Evolutionary conservation across 306 rosid genomes (phyloP).

Genomic region (Biancaea sappan): DNA sequence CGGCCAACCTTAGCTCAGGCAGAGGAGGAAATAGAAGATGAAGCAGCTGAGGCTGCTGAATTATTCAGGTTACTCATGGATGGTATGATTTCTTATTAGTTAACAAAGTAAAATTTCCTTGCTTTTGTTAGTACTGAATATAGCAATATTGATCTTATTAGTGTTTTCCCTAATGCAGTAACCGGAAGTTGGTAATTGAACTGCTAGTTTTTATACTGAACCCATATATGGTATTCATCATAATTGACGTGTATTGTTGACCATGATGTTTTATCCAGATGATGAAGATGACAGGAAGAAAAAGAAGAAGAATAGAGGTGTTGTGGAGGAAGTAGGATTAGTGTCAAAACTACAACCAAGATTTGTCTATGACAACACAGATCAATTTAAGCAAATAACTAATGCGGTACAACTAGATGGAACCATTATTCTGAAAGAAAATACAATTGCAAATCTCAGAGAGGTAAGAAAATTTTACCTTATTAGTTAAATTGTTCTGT

Average conservation of each 20-base stretch:
- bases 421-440: conserved; percentile 63
- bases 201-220: conserved; percentile 25
- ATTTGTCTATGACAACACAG: conserved; percentile 54
- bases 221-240: neutral
- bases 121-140: neutral
- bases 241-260: conserved; percentile 36
- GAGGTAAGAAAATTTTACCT: conserved; percentile 53
- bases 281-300: conserved; percentile 73
- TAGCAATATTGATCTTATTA: neutral
- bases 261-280: conserved; percentile 53
- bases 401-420: conserved; percentile 52
- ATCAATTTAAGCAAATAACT: conserved; percentile 59
- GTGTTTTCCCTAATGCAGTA: conserved; percentile 13
- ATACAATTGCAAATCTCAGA: conserved; percentile 46
- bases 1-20: conserved; percentile 82
- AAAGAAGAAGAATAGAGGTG: conserved; percentile 62
- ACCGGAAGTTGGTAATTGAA: conserved; percentile 9
- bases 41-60: conserved; percentile 91
- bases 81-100: conserved; percentile 54
- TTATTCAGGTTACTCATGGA: conserved; percentile 88
- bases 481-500: conserved; percentile 11
- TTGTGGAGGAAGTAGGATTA: conserved; percentile 52
- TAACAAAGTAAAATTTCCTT: conserved; percentile 11
- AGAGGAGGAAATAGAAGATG: conserved; percentile 93
- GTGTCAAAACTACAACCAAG: conserved; percentile 47